These are phyloP conservation scores for Starmera quercuum DNA, from an alignment of 805 yeast species.

Conservation along the genomic window DNA sequence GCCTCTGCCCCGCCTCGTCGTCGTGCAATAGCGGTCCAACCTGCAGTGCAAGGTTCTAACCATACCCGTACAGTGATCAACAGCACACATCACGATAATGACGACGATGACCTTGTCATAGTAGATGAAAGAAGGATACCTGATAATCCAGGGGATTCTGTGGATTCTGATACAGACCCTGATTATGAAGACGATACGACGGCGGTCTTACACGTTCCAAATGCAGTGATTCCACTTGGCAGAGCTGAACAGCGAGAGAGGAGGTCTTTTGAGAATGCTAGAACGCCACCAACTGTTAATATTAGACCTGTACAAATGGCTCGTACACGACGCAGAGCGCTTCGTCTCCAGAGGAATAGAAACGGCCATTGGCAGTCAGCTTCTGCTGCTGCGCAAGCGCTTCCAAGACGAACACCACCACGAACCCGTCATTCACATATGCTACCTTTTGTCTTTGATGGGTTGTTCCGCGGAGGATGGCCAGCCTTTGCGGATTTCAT, in stretches of 20 bases:
- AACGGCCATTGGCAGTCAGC: no score
- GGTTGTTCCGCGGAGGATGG: no score
- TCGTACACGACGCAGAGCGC: not conserved
- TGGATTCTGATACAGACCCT: no score
- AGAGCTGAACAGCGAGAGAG: not conserved
- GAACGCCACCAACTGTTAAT: not conserved
- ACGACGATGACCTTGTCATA: conserved; percentile 6
- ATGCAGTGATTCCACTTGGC: not conserved
- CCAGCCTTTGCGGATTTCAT: no score
- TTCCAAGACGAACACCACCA: no score
- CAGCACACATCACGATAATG: not conserved
- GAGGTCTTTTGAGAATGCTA: not conserved
- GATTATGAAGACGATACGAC: no score
- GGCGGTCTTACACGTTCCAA: not conserved
- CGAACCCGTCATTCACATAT: no score
- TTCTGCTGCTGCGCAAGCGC: no score
- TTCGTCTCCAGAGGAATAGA: no score
- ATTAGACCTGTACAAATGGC: not conserved
- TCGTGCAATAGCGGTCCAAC: no score
- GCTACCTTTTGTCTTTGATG: no score
- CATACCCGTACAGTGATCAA: conserved; percentile 8
- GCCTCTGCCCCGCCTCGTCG: conserved; percentile 7
- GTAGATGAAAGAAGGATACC: not conserved
- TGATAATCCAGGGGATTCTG: not conserved
- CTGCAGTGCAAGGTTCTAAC: conserved; percentile 7